Evolutionary conservation across 345 rosid species (phyloP).

Genomic region (Dipteronia sinensis): DNA sequence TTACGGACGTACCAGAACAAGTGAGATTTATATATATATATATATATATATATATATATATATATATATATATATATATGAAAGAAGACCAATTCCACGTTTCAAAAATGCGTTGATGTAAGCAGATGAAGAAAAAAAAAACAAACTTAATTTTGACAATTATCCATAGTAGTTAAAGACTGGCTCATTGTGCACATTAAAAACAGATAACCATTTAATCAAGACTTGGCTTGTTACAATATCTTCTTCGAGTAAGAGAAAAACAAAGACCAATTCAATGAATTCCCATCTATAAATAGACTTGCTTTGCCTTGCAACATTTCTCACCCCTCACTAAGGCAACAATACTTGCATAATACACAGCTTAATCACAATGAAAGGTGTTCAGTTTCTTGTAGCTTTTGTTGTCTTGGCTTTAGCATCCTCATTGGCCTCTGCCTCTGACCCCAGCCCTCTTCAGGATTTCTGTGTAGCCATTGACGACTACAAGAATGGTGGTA

Average conservation of each 20-base stretch:
- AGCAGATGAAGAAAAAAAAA: too few species aligned
- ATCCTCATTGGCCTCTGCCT: constrained; percentile 13
- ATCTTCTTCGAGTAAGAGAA: background rate
- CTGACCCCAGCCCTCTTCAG: constrained; percentile 32
- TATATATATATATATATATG: too few species aligned
- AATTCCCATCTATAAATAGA: background rate
- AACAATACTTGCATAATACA: background rate
- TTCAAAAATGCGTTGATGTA: too few species aligned
- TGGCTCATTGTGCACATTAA: background rate
- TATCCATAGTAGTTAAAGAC: too few species aligned
- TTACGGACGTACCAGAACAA: too few species aligned
- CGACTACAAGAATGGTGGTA: constrained; percentile 15
- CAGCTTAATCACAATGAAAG: constrained; percentile 16
- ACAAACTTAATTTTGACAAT: too few species aligned
- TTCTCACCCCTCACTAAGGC: background rate
- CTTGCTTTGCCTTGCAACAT: background rate
- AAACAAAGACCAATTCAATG: background rate
- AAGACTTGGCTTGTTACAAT: background rate
- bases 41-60: too few species aligned
- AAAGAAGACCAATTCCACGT: too few species aligned
- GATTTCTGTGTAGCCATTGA: constrained; percentile 35
- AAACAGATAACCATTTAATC: too few species aligned
- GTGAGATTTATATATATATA: too few species aligned
- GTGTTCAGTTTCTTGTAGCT: background rate
- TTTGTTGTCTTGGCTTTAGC: constrained; percentile 22